Base-by-base conservation (phyloP, 768 basidiomycete species). In the Candolleomyces efflorescens region DNA sequence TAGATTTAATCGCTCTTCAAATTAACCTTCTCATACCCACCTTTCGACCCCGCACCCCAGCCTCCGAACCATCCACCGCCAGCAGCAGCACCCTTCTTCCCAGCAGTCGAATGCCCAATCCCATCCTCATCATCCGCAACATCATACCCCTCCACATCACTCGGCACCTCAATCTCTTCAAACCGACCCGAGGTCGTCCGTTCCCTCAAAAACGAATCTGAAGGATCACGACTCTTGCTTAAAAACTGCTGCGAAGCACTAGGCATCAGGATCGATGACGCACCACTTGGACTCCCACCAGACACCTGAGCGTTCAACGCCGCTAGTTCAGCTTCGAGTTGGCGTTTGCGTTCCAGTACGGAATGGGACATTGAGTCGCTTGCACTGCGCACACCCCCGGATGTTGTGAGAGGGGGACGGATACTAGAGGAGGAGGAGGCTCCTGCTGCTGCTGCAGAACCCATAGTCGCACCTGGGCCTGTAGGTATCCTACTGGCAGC, bases 81-180 rank as follows among this genome's bases (percentile, higher is more conserved):
- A 48, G 45, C 38, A 63, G 66, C 37, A 64, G 67, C 2, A 32
- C 32, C 32, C 32, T 11, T 32, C 59, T 58, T 24, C 69, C 69
- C 69, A 36, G 73, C 68, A 36, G 73, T 68, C 64, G 22, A 64
- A 59, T 57, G 55, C 60, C 38, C 53, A 9, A 44, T 11, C 32
- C 32, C 57, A n/a, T 59, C 46, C 11, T 69, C 72, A 39, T 81
- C 79, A 26, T 86, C 74, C 20, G 65, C 70, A 11, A 73, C 73
- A 54, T 84, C 81, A 55, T 88, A 82, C 5, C 82, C 85, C 60
- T 90, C 89, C 13, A 77, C 78, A 61, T 90, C 88, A 56, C 84
- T 86, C 43, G 82, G 82, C n/a, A 85, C 82, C 59, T 86, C 83
- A 2, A 85, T 79, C 71, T 90, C 86, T 62, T 90, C 89, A 60